phyloP scores from a whole-genome alignment of 116 monocot genomes.

The Thalassia testudinum region DNA sequence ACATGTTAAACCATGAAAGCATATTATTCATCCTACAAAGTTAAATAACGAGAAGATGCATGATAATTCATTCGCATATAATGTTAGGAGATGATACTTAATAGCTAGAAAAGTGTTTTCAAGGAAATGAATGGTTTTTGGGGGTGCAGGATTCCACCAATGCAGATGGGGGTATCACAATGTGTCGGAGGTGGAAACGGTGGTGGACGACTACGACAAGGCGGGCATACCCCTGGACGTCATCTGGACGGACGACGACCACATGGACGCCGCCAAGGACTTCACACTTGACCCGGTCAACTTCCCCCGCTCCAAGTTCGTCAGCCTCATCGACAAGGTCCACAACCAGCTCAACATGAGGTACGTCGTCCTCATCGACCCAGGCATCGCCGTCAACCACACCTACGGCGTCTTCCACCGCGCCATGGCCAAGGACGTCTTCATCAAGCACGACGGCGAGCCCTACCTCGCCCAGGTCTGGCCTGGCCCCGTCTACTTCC shows the following conservation, averaged over 20 bases:
- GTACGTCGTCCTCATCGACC: conserved; percentile 89
- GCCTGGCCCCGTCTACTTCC: conserved; percentile 96
- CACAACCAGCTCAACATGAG: conserved; percentile 73
- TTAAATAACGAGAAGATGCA: too few relatives aligned
- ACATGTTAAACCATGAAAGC: too few relatives aligned
- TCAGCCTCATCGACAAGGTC: conserved; percentile 59
- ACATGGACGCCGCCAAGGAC: conserved; percentile 92
- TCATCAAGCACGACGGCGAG: conserved; percentile 76
- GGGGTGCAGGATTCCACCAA: conserved; percentile 85
- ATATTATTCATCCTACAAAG: too few relatives aligned
- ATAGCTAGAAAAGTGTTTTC: too few relatives aligned
- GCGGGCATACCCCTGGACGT: conserved; percentile 82
- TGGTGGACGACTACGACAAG: conserved; percentile 79
- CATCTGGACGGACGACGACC: conserved; percentile 97
- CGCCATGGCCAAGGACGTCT: conserved; percentile 64
- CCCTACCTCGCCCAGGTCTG: conserved; percentile 93
- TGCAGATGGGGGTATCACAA: conserved; percentile 95
- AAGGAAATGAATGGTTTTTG: too few relatives aligned
- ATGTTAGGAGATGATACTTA: too few relatives aligned
- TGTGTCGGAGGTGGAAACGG: conserved; percentile 79
- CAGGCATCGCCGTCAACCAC: conserved; percentile 71
- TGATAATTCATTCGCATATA: too few relatives aligned
- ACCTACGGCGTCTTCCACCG: conserved; percentile 65
- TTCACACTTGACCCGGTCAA: conserved; percentile 84
- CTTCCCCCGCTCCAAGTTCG: conserved; percentile 59